These are phyloP conservation scores for Fraxinus excelsior DNA, from an alignment of 257 asterid species.

Conservation along the genomic window DNA sequence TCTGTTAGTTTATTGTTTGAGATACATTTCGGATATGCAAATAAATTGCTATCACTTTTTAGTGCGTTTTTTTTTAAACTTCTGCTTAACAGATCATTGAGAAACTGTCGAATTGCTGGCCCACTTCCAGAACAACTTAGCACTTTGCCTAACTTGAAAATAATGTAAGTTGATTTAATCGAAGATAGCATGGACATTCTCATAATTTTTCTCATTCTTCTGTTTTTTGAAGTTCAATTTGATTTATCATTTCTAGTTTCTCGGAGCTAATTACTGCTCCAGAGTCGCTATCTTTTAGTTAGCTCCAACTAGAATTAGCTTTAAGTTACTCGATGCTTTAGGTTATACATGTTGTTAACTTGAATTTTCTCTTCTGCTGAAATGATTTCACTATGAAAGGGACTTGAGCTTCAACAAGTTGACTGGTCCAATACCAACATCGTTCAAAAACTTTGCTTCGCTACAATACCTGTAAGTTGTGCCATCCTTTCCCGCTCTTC, in stretches of 20 bases:
- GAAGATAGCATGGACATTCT: background rate
- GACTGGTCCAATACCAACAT: constrained; percentile 55
- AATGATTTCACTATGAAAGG: constrained; percentile 29
- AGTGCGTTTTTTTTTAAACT: constrained; percentile 9
- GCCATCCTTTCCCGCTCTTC: background rate
- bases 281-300: background rate
- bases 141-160: constrained; percentile 44
- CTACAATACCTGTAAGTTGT: constrained; percentile 54
- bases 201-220: background rate
- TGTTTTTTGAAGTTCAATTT: constrained; percentile 4
- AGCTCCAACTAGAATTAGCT: background rate
- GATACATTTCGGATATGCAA: background rate
- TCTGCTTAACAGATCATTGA: constrained; percentile 49
- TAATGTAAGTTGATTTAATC: constrained; percentile 41
- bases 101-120: constrained; percentile 55
- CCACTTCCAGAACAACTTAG: constrained; percentile 48
- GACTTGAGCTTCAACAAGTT: constrained; percentile 76
- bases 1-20: background rate
- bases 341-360: background rate
- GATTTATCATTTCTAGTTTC: background rate
- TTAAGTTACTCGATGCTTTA: background rate
- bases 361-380: background rate
- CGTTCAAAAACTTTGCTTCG: constrained; percentile 46
- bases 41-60: background rate
- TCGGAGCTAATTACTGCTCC: background rate